phyloP scores from a whole-genome alignment of 2,329 filamentous ascomycete genomes.

The Aquanectria penicillioides region DNA sequence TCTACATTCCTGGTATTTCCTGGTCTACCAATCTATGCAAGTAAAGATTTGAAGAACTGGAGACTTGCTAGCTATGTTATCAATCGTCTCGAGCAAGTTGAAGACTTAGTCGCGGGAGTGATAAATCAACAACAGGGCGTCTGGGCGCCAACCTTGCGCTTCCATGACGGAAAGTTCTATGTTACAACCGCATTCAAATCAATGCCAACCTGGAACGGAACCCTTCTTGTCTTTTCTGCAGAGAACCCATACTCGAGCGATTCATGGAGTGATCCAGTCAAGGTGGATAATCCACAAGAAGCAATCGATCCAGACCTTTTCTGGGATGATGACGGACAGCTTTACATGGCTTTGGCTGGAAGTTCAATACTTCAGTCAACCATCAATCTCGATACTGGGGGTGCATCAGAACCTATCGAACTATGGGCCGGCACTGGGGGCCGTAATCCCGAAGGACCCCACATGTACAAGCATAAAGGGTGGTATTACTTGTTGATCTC shows the following conservation, averaged over 20 bases:
- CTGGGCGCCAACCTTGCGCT: neutral
- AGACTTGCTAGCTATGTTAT: neutral
- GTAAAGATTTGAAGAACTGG: conserved; percentile 24
- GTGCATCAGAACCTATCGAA: neutral
- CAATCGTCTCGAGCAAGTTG: neutral
- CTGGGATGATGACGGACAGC: conserved; percentile 3
- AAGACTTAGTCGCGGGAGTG: neutral
- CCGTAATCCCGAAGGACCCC: conserved; percentile 47
- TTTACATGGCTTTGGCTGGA: neutral
- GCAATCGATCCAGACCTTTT: conserved; percentile 6
- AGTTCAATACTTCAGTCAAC: neutral
- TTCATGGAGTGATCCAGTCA: neutral
- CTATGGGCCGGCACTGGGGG: conserved; percentile 58
- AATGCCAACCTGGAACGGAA: neutral
- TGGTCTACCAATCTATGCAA: conserved; percentile 62
- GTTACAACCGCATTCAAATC: neutral
- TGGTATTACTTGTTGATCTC: conserved; percentile 61
- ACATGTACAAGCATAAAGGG: conserved; percentile 55
- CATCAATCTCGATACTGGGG: neutral
- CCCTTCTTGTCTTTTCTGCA: neutral
- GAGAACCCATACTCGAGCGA: neutral
- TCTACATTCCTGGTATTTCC: conserved; percentile 64
- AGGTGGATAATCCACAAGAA: neutral
- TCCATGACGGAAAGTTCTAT: neutral
- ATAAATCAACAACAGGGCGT: neutral